phyloP scores from a whole-genome alignment of 2,329 filamentous ascomycete species.

The Xylariaceae sp. region DNA sequence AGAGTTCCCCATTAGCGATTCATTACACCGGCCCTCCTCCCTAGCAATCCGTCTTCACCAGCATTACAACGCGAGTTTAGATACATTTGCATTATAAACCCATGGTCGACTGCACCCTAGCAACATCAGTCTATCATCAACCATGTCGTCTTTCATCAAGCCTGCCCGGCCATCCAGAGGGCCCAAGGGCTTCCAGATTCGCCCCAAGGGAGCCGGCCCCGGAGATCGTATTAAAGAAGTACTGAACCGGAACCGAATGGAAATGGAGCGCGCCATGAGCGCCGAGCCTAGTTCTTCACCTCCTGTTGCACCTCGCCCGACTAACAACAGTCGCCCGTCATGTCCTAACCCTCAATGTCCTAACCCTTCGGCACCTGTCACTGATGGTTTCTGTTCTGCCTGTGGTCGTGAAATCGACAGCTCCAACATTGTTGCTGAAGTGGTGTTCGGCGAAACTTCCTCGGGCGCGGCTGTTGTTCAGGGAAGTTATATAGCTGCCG shows the following conservation, averaged over 20 bases:
- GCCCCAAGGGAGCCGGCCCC: slow-evolving; percentile 41
- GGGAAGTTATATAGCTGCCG: slow-evolving; percentile 79
- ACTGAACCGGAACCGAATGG: slow-evolving; percentile 26
- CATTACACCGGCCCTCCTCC: slow-evolving; percentile 3
- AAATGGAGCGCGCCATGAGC: slow-evolving; percentile 23
- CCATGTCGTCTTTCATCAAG: slow-evolving; percentile 45
- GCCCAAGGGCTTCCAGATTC: slow-evolving; percentile 35
- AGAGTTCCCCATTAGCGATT: slow-evolving; percentile 3
- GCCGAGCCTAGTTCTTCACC: slow-evolving; percentile 21
- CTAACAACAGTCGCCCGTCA: slow-evolving; percentile 24
- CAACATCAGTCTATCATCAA: slow-evolving; percentile 23
- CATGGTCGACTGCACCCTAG: not conserved
- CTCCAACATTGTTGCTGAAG: slow-evolving; percentile 84
- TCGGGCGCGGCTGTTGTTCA: slow-evolving; percentile 85
- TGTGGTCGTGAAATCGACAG: slow-evolving; percentile 83
- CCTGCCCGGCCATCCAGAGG: slow-evolving; percentile 32
- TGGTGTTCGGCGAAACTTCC: slow-evolving; percentile 83
- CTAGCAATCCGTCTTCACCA: not conserved
- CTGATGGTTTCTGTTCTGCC: slow-evolving; percentile 67
- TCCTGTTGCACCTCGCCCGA: slow-evolving; percentile 16
- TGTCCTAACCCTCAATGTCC: slow-evolving; percentile 57
- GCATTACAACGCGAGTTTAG: not conserved
- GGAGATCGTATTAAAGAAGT: slow-evolving; percentile 47
- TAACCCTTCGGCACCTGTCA: slow-evolving; percentile 49
- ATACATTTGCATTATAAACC: not conserved